A percentile compares a stretch with the other conserved stretches of the same genome.
Conservation (phyloP, 179 eudicot species). For the Beta macrorhiza region DNA sequence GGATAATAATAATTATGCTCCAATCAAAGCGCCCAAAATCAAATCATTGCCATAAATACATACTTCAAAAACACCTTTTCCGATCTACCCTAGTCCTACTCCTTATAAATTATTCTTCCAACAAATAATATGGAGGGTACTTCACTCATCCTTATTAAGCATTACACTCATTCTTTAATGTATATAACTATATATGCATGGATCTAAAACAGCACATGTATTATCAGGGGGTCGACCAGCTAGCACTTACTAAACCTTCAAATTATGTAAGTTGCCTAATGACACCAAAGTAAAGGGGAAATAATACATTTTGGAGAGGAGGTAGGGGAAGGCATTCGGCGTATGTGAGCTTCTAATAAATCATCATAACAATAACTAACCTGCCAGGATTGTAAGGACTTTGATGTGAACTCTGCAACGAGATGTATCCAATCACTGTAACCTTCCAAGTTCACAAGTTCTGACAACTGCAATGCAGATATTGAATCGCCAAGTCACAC, state of each 20-base stretch:
- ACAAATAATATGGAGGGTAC: not conserved
- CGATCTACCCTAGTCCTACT: not conserved
- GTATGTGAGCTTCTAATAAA: not conserved
- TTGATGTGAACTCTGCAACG: conserved; percentile 89
- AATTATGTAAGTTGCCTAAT: not conserved
- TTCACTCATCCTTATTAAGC: not conserved
- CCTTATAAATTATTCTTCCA: not conserved
- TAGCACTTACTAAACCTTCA: not conserved
- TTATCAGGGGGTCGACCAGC: not conserved
- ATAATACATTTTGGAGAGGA: too few species aligned
- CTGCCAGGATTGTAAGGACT: conserved; percentile 96
- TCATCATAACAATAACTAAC: conserved; percentile 31
- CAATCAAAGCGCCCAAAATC: not conserved
- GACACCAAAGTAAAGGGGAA: conserved; percentile 10
- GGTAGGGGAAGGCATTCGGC: not conserved
- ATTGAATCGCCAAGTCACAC: conserved; percentile 6
- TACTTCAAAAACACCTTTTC: too few species aligned
- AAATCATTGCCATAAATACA: not conserved
- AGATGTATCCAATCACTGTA: conserved; percentile 93
- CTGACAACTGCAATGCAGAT: conserved; percentile 63
- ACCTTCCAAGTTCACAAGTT: conserved; percentile 89
- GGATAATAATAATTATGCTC: not conserved
- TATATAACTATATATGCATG: not conserved
- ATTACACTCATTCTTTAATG: not conserved
- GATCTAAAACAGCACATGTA: not conserved